These are phyloP conservation scores for Solanum paucissectum DNA, from an alignment of 257 asterid genomes.

Conservation along the genomic window DNA sequence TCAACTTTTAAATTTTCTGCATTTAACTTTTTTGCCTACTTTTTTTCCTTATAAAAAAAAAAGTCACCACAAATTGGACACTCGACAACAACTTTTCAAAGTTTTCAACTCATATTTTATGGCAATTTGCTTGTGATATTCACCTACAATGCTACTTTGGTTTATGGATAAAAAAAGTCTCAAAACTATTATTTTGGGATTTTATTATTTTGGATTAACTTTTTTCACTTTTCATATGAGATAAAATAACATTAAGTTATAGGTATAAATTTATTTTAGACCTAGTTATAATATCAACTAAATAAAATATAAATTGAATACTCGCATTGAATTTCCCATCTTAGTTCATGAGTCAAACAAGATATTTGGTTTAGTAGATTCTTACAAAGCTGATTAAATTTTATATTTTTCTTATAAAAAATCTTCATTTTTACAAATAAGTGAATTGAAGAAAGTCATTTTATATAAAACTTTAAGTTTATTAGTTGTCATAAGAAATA, in stretches of 20 bases:
- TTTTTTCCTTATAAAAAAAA: not conserved
- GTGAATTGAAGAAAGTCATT: not conserved
- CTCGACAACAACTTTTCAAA: not conserved
- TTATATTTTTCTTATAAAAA: not conserved
- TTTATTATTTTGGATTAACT: too few relatives aligned
- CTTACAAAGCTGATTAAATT: not conserved
- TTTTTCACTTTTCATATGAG: not conserved
- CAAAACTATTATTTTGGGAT: too few relatives aligned
- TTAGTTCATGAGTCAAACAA: not conserved
- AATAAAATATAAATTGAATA: not conserved
- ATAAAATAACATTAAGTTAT: not conserved
- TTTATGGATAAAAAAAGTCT: not conserved
- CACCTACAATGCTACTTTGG: not conserved
- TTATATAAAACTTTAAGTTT: not conserved
- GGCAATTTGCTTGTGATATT: not conserved
- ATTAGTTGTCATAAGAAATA: not conserved
- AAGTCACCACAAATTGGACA: not conserved
- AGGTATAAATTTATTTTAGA: not conserved
- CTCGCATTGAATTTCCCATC: not conserved
- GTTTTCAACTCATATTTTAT: not conserved
- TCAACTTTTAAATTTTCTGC: not conserved
- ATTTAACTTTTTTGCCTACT: not conserved
- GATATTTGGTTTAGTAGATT: not conserved
- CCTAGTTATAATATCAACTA: not conserved
- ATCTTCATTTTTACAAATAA: not conserved